These are phyloP conservation scores for Parasitella parasitica DNA, from an alignment of 371 early-diverging fungal species.

Conservation along the genomic window DNA sequence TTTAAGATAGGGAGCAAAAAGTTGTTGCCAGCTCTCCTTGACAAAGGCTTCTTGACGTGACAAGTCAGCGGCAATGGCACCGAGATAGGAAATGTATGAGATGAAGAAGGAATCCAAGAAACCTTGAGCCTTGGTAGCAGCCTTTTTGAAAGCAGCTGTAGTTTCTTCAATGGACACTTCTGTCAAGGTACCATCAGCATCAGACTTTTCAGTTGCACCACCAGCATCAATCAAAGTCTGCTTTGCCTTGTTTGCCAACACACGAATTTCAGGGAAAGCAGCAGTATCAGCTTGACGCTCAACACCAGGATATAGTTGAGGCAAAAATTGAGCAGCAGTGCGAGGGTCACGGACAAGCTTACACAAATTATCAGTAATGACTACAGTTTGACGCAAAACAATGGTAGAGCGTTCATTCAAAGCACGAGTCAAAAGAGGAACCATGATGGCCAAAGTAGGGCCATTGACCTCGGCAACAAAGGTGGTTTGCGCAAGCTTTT, in stretches of 20 bases:
- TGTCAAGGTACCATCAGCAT: slow-evolving; percentile 32
- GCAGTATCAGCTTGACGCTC: slow-evolving; percentile 61
- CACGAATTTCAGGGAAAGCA: slow-evolving; percentile 64
- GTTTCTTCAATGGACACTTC: slow-evolving; percentile 44
- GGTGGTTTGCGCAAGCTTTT: slow-evolving; percentile 75
- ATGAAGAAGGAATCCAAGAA: slow-evolving; percentile 59
- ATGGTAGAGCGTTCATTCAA: slow-evolving; percentile 58
- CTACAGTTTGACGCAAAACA: slow-evolving; percentile 57
- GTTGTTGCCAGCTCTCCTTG: slow-evolving; percentile 50
- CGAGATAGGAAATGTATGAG: slow-evolving; percentile 45
- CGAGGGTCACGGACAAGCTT: slow-evolving; percentile 64
- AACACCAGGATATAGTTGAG: slow-evolving; percentile 68
- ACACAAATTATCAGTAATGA: slow-evolving; percentile 64
- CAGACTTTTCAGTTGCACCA: slow-evolving; percentile 42
- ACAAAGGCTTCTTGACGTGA: slow-evolving; percentile 55
- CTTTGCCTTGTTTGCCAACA: slow-evolving; percentile 56
- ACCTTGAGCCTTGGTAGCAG: slow-evolving; percentile 49
- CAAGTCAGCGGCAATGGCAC: slow-evolving; percentile 49
- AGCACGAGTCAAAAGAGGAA: slow-evolving; percentile 66
- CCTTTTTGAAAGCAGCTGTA: slow-evolving; percentile 40
- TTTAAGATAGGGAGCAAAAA: slow-evolving; percentile 36
- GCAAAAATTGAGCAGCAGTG: slow-evolving; percentile 64
- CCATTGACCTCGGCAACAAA: slow-evolving; percentile 81
- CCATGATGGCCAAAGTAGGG: slow-evolving; percentile 80
- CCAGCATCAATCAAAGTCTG: slow-evolving; percentile 60